Evolutionary conservation across 208 protist species (phyloP).

Genomic region (Tritrichomonas foetus): DNA sequence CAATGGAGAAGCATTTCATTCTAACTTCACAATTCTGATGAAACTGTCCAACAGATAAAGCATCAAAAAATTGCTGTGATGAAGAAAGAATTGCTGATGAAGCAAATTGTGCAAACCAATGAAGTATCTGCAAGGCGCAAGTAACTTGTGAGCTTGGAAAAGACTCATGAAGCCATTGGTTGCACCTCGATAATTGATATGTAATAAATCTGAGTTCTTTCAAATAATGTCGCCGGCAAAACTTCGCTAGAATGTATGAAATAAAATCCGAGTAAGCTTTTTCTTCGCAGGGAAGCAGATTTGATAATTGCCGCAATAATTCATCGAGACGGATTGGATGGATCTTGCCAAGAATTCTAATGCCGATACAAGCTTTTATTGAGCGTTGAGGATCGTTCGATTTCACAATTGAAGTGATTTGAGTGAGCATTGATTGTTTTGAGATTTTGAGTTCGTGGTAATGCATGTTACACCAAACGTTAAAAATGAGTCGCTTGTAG

Average conservation of each 20-base stretch:
- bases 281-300: slow-evolving; percentile 22
- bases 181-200: neutral
- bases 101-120: slow-evolving; percentile 17
- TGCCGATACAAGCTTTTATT: slow-evolving; percentile 12
- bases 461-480: neutral
- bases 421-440: neutral
- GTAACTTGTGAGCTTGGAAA: neutral
- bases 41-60: neutral
- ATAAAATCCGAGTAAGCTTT: neutral
- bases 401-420: neutral
- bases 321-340: neutral
- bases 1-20: neutral
- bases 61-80: slow-evolving; percentile 33
- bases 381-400: neutral
- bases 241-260: neutral
- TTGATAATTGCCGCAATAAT: neutral
- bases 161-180: neutral
- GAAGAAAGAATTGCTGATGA: neutral
- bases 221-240: neutral
- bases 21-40: neutral
- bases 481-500: neutral
- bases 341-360: neutral
- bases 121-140: neutral
- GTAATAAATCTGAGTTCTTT: neutral
- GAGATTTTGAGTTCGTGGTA: slow-evolving; percentile 12